Percentiles rank a stretch among this genome's conserved stretches.
Evolutionary conservation across 108 stramenopile species (phyloP).

Genomic region (Skeletonema tropicum): DNA sequence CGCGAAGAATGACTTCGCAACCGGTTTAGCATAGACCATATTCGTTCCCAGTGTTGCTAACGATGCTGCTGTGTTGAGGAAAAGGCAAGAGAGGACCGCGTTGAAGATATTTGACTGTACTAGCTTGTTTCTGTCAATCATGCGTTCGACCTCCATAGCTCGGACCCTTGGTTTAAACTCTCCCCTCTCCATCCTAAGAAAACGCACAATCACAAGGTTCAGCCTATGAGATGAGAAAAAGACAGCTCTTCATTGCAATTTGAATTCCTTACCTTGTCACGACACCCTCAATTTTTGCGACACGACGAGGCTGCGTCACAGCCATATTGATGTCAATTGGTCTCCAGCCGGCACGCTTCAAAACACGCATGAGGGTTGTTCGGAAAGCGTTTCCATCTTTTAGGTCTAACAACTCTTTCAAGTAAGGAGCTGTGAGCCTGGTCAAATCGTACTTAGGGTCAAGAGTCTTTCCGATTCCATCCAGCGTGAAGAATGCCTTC

Average conservation of each 20-base stretch:
- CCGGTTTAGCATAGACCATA: slow-evolving; percentile 38
- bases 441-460: slow-evolving; percentile 95
- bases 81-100: slow-evolving; percentile 69
- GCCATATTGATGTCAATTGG: slow-evolving; percentile 85
- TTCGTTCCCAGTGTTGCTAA: slow-evolving; percentile 67
- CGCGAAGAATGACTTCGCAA: slow-evolving; percentile 57
- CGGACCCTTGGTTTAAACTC: slow-evolving; percentile 94
- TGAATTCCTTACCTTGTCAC: slow-evolving; percentile 49
- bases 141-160: slow-evolving; percentile 90
- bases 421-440: slow-evolving; percentile 88
- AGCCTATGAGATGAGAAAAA: not conserved
- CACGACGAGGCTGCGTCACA: slow-evolving; percentile 86
- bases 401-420: slow-evolving; percentile 95
- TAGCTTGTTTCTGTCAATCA: slow-evolving; percentile 82
- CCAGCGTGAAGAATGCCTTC: slow-evolving; percentile 95
- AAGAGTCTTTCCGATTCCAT: slow-evolving; percentile 97
- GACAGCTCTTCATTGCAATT: not conserved
- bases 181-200: slow-evolving; percentile 79
- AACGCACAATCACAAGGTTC: not conserved
- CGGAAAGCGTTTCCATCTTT: slow-evolving; percentile 91
- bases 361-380: slow-evolving; percentile 79
- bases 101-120: slow-evolving; percentile 83
- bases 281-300: slow-evolving; percentile 83
- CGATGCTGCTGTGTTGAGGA: slow-evolving; percentile 71
- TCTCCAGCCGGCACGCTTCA: slow-evolving; percentile 85